phyloP scores from a whole-genome alignment of 345 rosid genomes.

The Arabidopsis thaliana region TAIR10.1 NC_003076.8:14000501-14001000 shows the following conservation, averaged over 20 bases:
- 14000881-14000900: background rate
- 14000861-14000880: constrained; percentile 57
- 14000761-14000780: constrained; percentile 1
- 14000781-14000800: constrained; percentile 36
- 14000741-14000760: constrained; percentile 11
- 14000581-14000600: too few species aligned
- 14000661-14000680: background rate
- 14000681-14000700: background rate
- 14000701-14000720: background rate
- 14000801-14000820: constrained; percentile 28
- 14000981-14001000: too few species aligned
- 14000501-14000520: too few species aligned
- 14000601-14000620: background rate
- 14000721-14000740: background rate
- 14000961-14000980: too few species aligned
- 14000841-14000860: constrained; percentile 43
- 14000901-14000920: too few species aligned
- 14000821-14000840: constrained; percentile 48
- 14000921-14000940: too few species aligned
- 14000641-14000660: constrained; percentile 15
- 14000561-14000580: background rate
- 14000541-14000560: constrained; percentile 6
- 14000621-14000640: constrained; percentile 1
- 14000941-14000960: too few species aligned
- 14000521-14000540: background rate